Evolutionary conservation across 1,284 basidiomycete species (phyloP).

Genomic region (Tranzscheliella williamsii): DNA sequence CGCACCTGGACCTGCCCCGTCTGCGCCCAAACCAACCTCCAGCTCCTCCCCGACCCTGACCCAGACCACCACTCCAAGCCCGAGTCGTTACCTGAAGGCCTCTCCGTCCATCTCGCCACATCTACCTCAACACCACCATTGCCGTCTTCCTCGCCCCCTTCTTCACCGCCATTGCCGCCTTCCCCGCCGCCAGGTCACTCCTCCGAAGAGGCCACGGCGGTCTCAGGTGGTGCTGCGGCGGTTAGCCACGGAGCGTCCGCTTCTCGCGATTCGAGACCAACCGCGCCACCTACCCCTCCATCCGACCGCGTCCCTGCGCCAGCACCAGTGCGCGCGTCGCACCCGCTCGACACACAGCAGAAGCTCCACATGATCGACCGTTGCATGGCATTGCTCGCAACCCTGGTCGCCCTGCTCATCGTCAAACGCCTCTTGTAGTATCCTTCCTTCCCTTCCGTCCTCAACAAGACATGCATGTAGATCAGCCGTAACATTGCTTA

Average conservation of each 20-base stretch:
- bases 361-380: slow-evolving; percentile 29
- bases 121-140: not conserved
- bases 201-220: not conserved
- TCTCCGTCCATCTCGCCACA: slow-evolving; percentile 13
- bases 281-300: not conserved
- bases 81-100: slow-evolving; percentile 15
- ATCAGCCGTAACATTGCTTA: too few relatives aligned
- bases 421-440: slow-evolving; percentile 29
- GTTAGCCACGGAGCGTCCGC: not conserved
- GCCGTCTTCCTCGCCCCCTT: not conserved
- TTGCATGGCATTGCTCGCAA: slow-evolving; percentile 30
- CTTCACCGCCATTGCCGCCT: not conserved
- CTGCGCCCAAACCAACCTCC: slow-evolving; percentile 24
- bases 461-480: too few relatives aligned
- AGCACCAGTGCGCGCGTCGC: not conserved
- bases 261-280: not conserved
- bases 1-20: slow-evolving; percentile 35
- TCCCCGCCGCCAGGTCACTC: not conserved
- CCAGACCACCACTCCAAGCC: not conserved
- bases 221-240: not conserved
- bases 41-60: slow-evolving; percentile 29
- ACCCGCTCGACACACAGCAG: slow-evolving; percentile 5
- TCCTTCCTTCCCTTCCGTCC: too few relatives aligned
- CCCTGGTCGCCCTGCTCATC: slow-evolving; percentile 29
- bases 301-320: not conserved